These are phyloP conservation scores for Coemansia sp. DNA, from an alignment of 192 early-diverging fungal species.

Conservation along the genomic window DNA sequence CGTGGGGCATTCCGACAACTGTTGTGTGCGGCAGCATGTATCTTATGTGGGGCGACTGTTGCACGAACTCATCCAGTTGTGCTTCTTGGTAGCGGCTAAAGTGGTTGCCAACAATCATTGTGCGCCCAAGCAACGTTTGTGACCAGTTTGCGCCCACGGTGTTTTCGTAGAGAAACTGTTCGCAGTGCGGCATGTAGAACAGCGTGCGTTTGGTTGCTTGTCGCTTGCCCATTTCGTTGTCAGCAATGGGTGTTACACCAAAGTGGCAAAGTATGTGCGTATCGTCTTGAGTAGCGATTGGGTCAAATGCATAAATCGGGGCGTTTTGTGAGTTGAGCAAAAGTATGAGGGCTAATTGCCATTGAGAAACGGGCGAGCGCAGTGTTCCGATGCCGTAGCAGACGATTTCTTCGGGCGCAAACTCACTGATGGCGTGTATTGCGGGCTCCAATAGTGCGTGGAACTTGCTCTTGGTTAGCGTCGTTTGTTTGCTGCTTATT, in stretches of 20 bases:
- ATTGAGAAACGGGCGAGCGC: slow-evolving; percentile 27
- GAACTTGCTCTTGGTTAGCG: slow-evolving; percentile 16
- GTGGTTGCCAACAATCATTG: slow-evolving; percentile 38
- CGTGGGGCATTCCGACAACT: slow-evolving; percentile 20
- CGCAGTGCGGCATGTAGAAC: slow-evolving; percentile 56
- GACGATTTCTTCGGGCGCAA: slow-evolving; percentile 35
- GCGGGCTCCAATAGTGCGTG: not conserved
- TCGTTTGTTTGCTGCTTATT: slow-evolving; percentile 13
- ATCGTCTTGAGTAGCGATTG: slow-evolving; percentile 13
- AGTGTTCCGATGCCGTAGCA: slow-evolving; percentile 51
- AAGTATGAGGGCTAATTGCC: slow-evolving; percentile 39
- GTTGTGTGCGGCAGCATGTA: slow-evolving; percentile 9
- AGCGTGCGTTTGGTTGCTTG: slow-evolving; percentile 19
- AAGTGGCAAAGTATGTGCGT: slow-evolving; percentile 6
- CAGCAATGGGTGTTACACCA: slow-evolving; percentile 17
- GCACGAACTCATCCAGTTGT: slow-evolving; percentile 15
- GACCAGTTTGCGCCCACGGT: slow-evolving; percentile 36
- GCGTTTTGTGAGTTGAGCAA: slow-evolving; percentile 13
- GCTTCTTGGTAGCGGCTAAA: slow-evolving; percentile 33
- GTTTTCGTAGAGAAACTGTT: slow-evolving; percentile 51
- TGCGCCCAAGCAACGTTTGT: not conserved
- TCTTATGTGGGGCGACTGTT: slow-evolving; percentile 18
- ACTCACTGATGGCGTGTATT: slow-evolving; percentile 10
- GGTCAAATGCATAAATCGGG: slow-evolving; percentile 33
- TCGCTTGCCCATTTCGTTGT: slow-evolving; percentile 35